Evolutionary conservation across 208 protist species (phyloP).

Genomic region (Herpetomonas samuelpessoai): DNA sequence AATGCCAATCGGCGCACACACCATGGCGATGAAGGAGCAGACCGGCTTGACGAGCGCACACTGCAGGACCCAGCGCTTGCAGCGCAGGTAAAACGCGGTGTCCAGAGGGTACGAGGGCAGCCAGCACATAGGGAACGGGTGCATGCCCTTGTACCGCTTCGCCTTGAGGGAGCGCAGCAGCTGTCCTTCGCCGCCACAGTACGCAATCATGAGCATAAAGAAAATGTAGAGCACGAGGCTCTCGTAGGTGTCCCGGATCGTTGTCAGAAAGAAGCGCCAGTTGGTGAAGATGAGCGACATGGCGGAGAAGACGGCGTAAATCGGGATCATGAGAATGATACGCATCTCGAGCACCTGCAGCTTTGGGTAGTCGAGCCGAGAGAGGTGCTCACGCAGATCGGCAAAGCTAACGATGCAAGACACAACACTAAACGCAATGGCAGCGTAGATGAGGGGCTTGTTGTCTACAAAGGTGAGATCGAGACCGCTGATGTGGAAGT

Average conservation of each 20-base stretch:
- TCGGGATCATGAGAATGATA: conserved; percentile 87
- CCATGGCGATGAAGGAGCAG: conserved; percentile 66
- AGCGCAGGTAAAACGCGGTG: conserved; percentile 76
- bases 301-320: conserved; percentile 77
- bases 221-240: conserved; percentile 92
- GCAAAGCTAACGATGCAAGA: conserved; percentile 63
- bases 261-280: conserved; percentile 79
- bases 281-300: conserved; percentile 46
- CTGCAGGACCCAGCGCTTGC: conserved; percentile 89
- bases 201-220: conserved; percentile 88
- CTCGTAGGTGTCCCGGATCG: conserved; percentile 85
- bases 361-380: conserved; percentile 72
- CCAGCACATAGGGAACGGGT: conserved; percentile 72
- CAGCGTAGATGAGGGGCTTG: conserved; percentile 40
- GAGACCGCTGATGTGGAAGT: conserved; percentile 21
- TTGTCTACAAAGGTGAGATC: conserved; percentile 58
- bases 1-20: conserved; percentile 50
- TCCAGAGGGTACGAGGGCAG: conserved; percentile 60
- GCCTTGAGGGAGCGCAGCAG: conserved; percentile 74
- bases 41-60: conserved; percentile 86
- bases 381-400: conserved; percentile 67
- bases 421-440: conserved; percentile 39
- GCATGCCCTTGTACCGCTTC: conserved; percentile 72
- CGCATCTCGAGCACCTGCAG: conserved; percentile 82
- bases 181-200: conserved; percentile 81